Evolutionary conservation across 768 basidiomycete genomes (phyloP), one percentile per base, ranked within the genome.

Genomic region (Suillus americanus): DNA sequence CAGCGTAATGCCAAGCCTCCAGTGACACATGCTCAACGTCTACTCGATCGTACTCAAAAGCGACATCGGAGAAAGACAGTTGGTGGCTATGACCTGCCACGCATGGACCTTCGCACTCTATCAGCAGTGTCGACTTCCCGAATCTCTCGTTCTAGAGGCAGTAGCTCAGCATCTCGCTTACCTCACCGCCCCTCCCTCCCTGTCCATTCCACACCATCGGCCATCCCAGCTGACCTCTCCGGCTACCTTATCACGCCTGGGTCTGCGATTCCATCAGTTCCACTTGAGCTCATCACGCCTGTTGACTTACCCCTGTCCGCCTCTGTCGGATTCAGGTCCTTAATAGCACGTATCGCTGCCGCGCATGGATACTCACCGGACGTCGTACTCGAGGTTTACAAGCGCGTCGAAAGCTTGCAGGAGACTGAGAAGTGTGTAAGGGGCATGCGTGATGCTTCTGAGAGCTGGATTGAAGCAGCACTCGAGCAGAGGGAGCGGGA

Each of bases 351-450:
- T 63, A 82, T 87, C 74, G 78, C 82, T 0, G 68, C 73, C 23
- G 82, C 83, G 38, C 82, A 85, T 48, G 80, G 81, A 18, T 82
- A 82, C 64, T 72, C 70, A 14, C 69, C 79, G 51, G 74, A 76
- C 3, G 77, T 83, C 6, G 83, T 83, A 23, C 73, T 77, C 59
- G 71, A 71, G 16, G 74, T 84, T 35, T 83, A 79, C 65, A 41
- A 69, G 10, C 40, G 67, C 0, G 71, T 78, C 25, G 66, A 73
- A 55, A 79, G 74, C 63, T 68, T 87, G 20, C 64, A 71, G 16
- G 71, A 74, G 62, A 75, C 82, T 30, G 82, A 83, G 60, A 70
- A 73, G 53, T 72, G 79, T 48, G 69, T 82, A 66, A 68, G 66
- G 56, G 69, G 68, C 63, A 83, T 80, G 81, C 75, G 74, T 25